phyloP scores from a whole-genome alignment of 257 asterid genomes.

The Paulownia fortunei region DNA sequence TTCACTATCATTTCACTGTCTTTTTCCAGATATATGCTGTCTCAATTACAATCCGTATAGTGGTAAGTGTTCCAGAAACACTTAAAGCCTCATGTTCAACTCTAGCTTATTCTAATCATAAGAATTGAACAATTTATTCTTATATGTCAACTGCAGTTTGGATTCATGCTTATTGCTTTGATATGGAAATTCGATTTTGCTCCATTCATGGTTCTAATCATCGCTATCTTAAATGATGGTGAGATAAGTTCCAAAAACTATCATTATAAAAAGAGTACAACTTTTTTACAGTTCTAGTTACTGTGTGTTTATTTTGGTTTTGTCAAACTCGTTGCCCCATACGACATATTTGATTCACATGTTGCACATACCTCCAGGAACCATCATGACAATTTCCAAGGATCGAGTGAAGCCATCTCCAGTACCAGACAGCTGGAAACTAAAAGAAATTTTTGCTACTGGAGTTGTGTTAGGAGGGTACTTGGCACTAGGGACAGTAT shows the following conservation, averaged over 20 bases:
- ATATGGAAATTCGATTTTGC: slow-evolving; percentile 93
- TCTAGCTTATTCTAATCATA: neutral
- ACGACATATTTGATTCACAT: neutral
- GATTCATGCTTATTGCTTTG: slow-evolving; percentile 92
- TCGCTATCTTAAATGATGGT: slow-evolving; percentile 97
- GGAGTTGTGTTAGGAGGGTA: slow-evolving; percentile 91
- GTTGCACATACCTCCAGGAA: slow-evolving; percentile 48
- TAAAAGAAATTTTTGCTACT: slow-evolving; percentile 84
- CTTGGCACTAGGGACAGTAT: slow-evolving; percentile 78
- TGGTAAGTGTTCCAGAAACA: slow-evolving; percentile 54
- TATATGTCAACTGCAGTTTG: slow-evolving; percentile 62
- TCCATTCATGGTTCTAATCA: slow-evolving; percentile 93
- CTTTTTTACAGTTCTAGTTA: neutral
- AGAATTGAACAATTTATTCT: neutral
- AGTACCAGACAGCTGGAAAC: slow-evolving; percentile 94
- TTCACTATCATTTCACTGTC: slow-evolving; percentile 11
- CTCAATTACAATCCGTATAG: slow-evolving; percentile 93
- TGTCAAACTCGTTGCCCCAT: neutral
- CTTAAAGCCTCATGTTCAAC: neutral
- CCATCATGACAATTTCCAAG: slow-evolving; percentile 96
- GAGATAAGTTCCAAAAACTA: slow-evolving; percentile 26
- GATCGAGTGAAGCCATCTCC: slow-evolving; percentile 99
- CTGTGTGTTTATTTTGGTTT: neutral
- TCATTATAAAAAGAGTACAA: neutral
- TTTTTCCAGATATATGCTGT: slow-evolving; percentile 82